Conservation (phyloP, 768 basidiomycete genomes). For the Austroboletus festivus region DNA sequence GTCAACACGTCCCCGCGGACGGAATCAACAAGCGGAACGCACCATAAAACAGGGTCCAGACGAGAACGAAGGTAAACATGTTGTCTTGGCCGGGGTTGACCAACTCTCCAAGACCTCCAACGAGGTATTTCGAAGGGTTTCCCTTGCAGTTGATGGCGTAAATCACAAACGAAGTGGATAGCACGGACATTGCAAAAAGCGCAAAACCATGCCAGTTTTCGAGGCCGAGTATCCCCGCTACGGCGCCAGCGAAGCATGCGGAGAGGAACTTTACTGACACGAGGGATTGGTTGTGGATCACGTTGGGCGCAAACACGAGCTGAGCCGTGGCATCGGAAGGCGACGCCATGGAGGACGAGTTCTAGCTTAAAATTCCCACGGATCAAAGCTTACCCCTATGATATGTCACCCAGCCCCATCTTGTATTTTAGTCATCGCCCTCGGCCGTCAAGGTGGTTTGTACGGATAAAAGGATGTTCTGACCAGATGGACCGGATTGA, state of each 20-base stretch:
- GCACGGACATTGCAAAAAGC: constrained; percentile 65
- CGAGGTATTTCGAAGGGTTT: constrained; percentile 57
- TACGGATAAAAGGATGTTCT: too few species aligned
- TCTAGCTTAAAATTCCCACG: background rate
- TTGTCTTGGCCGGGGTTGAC: constrained; percentile 89
- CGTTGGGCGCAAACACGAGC: constrained; percentile 64
- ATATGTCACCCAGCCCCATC: background rate
- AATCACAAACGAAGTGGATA: constrained; percentile 65
- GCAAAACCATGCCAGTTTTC: constrained; percentile 82
- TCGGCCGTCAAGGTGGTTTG: too few species aligned
- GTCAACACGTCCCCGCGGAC: background rate
- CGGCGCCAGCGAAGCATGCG: constrained; percentile 81
- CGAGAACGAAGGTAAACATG: constrained; percentile 83
- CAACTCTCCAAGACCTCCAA: constrained; percentile 63
- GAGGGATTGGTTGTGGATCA: constrained; percentile 58
- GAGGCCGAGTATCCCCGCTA: constrained; percentile 85
- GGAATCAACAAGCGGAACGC: constrained; percentile 26
- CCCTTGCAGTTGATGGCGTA: constrained; percentile 70
- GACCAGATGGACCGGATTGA: too few species aligned
- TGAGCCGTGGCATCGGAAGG: constrained; percentile 50
- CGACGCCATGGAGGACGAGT: constrained; percentile 40
- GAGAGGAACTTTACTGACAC: constrained; percentile 76
- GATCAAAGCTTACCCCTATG: background rate
- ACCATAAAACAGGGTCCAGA: constrained; percentile 95
- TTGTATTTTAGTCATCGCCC: background rate